A percentile compares a stretch with the other conserved stretches of the same genome.
Conservation (phyloP, 768 basidiomycete genomes). For the Chalciporus sphaerocephalus region DNA sequence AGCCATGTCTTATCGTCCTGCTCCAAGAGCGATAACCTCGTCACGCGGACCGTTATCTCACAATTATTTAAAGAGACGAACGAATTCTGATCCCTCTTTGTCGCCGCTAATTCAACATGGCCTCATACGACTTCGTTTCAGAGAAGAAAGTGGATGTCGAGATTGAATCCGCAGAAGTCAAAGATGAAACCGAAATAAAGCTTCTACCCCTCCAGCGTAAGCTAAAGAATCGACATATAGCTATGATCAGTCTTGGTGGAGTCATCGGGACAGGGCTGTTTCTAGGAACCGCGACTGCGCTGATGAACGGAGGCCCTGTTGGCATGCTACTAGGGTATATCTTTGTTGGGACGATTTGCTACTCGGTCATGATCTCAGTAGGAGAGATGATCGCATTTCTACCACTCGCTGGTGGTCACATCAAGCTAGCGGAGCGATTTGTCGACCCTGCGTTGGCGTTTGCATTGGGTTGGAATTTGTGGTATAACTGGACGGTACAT, state of each 20-base stretch:
- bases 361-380: slow-evolving; percentile 29
- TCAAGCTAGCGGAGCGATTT: slow-evolving; percentile 43
- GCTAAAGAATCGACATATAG: slow-evolving; percentile 25
- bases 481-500: slow-evolving; percentile 34
- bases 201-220: slow-evolving; percentile 13
- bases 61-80: slow-evolving; percentile 2
- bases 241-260: slow-evolving; percentile 32
- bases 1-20: not conserved
- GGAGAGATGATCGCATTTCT: slow-evolving; percentile 44
- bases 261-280: slow-evolving; percentile 36
- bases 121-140: not conserved
- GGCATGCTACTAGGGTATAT: slow-evolving; percentile 41
- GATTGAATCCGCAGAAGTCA: slow-evolving; percentile 1
- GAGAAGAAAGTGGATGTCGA: not conserved
- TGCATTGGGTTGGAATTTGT: slow-evolving; percentile 37
- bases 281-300: slow-evolving; percentile 25
- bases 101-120: slow-evolving; percentile 1
- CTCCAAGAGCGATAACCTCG: not conserved
- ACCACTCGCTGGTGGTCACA: slow-evolving; percentile 41
- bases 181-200: not conserved
- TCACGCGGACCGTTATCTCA: not conserved
- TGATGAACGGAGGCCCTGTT: slow-evolving; percentile 38
- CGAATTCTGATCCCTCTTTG: not conserved
- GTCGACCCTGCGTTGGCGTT: slow-evolving; percentile 41
- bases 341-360: slow-evolving; percentile 30